Evolutionary conservation across 495 filamentous ascomycete genomes (phyloP), one percentile per base, ranked within the genome.

Genomic region (Tuber microsphaerosporum): DNA sequence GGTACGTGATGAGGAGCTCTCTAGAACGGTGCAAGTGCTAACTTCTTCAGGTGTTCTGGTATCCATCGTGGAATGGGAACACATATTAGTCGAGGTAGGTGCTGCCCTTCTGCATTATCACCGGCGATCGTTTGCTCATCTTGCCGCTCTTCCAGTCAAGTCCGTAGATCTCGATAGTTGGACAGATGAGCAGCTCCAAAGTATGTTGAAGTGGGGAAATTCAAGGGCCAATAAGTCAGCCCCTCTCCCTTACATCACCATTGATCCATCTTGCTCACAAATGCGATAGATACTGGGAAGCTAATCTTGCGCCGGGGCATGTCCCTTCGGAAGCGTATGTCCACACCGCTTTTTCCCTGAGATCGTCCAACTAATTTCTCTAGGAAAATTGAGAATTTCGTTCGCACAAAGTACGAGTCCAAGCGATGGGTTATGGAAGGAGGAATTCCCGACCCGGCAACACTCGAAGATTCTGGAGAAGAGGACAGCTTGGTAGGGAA

Each of bases 351-450:
- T 37, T 17, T 26, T 12, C 19, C 4, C n/a, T 43, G 71, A 79
- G 72, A 70, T 51, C 37, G 71, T 44, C 71, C 22, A 45, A 20
- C 39, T 31, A 22, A 74, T 46, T 69, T 20, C 9, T 37, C 75
- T 70, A 91, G 89, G 69, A 99, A 99, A 86, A 98, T 99, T 77
- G 95, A 98, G 87, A 99, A 97, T 85, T 99, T 99, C 79, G 97
- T 99, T 77, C 89, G 96, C 68, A 99, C 95, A 48, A 99, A 99
- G 84, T 99, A 99, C 84, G 95, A 99, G 81, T 91, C 93, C 14
- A 98, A 97, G 87, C 87, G 96, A 85, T 99, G 95, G 95, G 92
- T 94, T 2, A 97, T 97, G 94, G 96, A 99, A 75, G 95, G 96
- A 4, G 89, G 88, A 17, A 94, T 97, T 85, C 96, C 96, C 14